phyloP scores from a whole-genome alignment of 2,329 filamentous ascomycete genomes.

The Elsinoe necatrix region DNA sequence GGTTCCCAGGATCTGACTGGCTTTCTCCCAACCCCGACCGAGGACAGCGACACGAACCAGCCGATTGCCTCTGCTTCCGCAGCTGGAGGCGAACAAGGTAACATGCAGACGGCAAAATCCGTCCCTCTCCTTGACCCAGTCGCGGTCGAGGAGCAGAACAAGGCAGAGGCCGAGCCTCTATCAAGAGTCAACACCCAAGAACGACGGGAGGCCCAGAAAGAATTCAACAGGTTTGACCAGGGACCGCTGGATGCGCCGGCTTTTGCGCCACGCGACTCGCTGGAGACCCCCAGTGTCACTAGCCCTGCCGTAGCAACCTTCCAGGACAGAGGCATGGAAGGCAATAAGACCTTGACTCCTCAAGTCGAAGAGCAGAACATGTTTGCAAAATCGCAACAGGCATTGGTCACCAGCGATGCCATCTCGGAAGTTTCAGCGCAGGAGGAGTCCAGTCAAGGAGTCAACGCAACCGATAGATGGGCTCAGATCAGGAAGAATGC shows the following conservation, averaged over 20 bases:
- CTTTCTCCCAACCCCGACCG: conserved; percentile 21
- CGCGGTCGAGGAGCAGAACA: background rate
- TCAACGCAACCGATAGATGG: conserved; percentile 63
- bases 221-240: conserved; percentile 70
- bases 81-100: background rate
- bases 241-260: conserved; percentile 87
- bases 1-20: conserved; percentile 3
- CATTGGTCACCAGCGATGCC: conserved; percentile 11
- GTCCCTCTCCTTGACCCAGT: background rate
- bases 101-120: background rate
- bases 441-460: background rate
- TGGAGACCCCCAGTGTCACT: conserved; percentile 17
- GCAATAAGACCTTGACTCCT: conserved; percentile 10
- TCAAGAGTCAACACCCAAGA: conserved; percentile 41
- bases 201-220: conserved; percentile 50
- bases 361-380: conserved; percentile 3
- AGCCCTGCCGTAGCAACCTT: conserved; percentile 11
- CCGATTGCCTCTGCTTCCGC: background rate
- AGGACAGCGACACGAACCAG: background rate
- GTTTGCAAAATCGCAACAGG: conserved; percentile 13
- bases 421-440: conserved; percentile 14
- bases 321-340: conserved; percentile 9
- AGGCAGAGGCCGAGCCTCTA: conserved; percentile 26
- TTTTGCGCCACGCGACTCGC: conserved; percentile 52
- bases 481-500: conserved; percentile 94